Base-by-base conservation (phyloP, 495 filamentous ascomycete species). In the Hypoxylon fragiforme region DNA sequence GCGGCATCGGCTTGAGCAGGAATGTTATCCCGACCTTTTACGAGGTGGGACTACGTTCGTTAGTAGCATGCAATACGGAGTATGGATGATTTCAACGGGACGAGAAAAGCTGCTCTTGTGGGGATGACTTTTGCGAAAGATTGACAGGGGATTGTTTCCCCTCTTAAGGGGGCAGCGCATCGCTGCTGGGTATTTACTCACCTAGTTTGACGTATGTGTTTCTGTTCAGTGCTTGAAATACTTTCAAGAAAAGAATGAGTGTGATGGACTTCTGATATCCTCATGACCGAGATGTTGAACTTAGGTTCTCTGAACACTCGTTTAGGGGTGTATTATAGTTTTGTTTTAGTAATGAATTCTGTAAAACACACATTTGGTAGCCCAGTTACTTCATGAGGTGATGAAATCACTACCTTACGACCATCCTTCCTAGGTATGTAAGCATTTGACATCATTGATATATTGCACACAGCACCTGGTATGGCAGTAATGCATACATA, bases 1-100 rank as follows among this genome's bases (percentile, higher is more conserved):
- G 30, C 55, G 3, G 62, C 65, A 5, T 65, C 20, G 54, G 24
- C 1, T 21, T 37, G 11, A 28, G 11, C 26, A 4, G 1, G 18
- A n/a, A 0, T 18, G 22, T 44, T 13, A 3, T 16, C 9, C 3
- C 1, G 22, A 35, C 12, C 32, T 54, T 18, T 41, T 13, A 40
- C 48, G 36, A 4, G 19, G 14, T 15, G n/a, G n/a, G n/a, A n/a
- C n/a, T n/a, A n/a, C 40, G 45, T 55, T 55, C 50, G 22, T 56
- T 52, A 20, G 30, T 38, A 51, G 50, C 57, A 56, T 61, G 40
- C 38, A 39, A 44, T 39, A 54, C 28, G 50, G 57, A 54, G 57
- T 60, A 44, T 49, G 30, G 55, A 45, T 44, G 39, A 9, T 21
- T 43, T 45, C 50, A 46, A 54, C 18, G 35, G 40, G 44, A 51